Evolutionary conservation across 225 moss, liverwort and hornwort genomes (phyloP), one percentile per base, ranked within the genome.

Genomic region (Pseudoscleropodium purum): DNA sequence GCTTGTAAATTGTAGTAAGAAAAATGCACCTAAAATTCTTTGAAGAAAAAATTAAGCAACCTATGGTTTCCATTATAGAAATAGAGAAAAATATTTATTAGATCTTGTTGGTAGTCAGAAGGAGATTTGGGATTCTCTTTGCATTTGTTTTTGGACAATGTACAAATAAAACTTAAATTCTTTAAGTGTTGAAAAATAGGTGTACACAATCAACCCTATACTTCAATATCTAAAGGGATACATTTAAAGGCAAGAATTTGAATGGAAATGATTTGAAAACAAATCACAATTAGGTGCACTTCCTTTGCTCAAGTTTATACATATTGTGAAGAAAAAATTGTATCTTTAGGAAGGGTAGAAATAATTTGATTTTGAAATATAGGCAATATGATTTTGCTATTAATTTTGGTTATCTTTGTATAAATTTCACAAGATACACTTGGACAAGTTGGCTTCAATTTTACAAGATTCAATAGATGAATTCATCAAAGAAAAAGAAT

Each of bases 131-230:
- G 3, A 27, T 43, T 27, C 0, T 9, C 43, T 41, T 43, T 41
- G 16, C 9, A 73, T 73, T 15, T 43, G 2, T 73, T 73, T 73
- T 41, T 59, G 3, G 5, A 43, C 3, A 73, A 27, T 5, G 1
- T 27, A 27, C 16, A 5, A 27, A 43, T 27, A 41, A 59, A 59
- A 0, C 15, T 5, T 72, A 41, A 15, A 72, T 72, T 72, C 41
- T 72, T 72, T 5, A 41, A 41, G 26, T 41, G 4, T 3, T 41
- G 0, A 15, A 41, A 72, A 72, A 59, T 43, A 73, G 27, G 5
- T 41, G 5, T 5, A 27, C 1, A 2, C 9, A 34, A 66, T 34
- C 1, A 0, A 2, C 18, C 10, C 1, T 66, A 66, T 18, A 10
- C 66, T 73, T 41, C 16, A 5, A 73, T 27, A 2, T 27, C 0